Percentiles rank a stretch among this genome's conserved stretches.
phyloP scores from a whole-genome alignment of 164 flowering plant species.

The Houttuynia cordata region DNA sequence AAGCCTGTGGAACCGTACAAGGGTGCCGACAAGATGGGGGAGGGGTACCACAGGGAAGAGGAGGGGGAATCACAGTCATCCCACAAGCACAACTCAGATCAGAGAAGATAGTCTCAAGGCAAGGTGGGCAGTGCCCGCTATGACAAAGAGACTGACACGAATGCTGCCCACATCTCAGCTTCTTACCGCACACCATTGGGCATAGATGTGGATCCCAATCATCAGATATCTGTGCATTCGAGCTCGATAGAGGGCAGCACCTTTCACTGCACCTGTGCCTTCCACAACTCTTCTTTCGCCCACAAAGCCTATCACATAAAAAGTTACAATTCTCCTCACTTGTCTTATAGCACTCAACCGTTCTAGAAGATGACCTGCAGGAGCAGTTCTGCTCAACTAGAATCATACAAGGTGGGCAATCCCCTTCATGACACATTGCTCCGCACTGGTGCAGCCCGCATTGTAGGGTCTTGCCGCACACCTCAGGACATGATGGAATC shows the following conservation, averaged over 20 bases:
- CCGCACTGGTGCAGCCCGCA: slow-evolving; percentile 63
- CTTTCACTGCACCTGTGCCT: slow-evolving; percentile 94
- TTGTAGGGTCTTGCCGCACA: slow-evolving; percentile 55
- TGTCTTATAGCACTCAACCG: slow-evolving; percentile 62
- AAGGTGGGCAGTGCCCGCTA: slow-evolving; percentile 94
- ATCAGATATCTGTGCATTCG: slow-evolving; percentile 18
- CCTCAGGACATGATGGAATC: slow-evolving; percentile 55
- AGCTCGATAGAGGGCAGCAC: slow-evolving; percentile 67
- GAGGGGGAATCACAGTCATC: slow-evolving; percentile 85
- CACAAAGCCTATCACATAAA: slow-evolving; percentile 73
- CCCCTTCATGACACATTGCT: slow-evolving; percentile 64
- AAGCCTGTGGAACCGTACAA: slow-evolving; percentile 76
- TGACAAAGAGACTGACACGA: slow-evolving; percentile 74
- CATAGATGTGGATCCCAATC: slow-evolving; percentile 90
- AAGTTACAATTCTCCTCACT: slow-evolving; percentile 27
- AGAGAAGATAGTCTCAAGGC: slow-evolving; percentile 81
- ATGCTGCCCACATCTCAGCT: slow-evolving; percentile 93
- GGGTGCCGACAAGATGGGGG: slow-evolving; percentile 74
- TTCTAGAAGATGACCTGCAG: slow-evolving; percentile 66
- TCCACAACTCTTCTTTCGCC: slow-evolving; percentile 87
- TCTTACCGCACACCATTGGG: slow-evolving; percentile 81
- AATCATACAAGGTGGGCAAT: slow-evolving; percentile 57
- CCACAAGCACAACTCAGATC: slow-evolving; percentile 94
- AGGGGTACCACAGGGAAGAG: slow-evolving; percentile 90
- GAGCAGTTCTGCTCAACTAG: slow-evolving; percentile 71